Evolutionary conservation across 768 basidiomycete genomes (phyloP).

Genomic region (Amanita jacksonii): DNA sequence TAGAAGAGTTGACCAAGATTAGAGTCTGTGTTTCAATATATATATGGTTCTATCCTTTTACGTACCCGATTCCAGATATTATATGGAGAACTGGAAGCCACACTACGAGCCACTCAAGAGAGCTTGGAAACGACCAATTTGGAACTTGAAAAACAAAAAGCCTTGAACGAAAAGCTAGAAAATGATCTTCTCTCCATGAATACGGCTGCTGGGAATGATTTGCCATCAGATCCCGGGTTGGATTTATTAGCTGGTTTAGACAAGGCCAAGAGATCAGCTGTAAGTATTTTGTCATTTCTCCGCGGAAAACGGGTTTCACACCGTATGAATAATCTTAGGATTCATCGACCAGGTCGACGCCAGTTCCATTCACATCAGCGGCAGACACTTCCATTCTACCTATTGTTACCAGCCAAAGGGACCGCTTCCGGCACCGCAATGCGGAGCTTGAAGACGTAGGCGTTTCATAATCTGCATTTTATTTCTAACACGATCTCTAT

Average conservation of each 20-base stretch:
- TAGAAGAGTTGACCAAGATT: conserved; percentile 89
- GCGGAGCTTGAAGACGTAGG: conserved; percentile 91
- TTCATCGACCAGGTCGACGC: conserved; percentile 39
- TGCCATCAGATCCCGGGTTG: conserved; percentile 23
- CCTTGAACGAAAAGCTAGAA: conserved; percentile 85
- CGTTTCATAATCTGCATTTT: not conserved
- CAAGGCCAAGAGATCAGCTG: conserved; percentile 46
- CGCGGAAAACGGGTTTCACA: not conserved
- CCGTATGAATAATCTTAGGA: conserved; percentile 14
- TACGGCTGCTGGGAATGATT: conserved; percentile 36
- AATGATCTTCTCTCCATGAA: conserved; percentile 83
- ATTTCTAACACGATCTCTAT: conserved; percentile 2
- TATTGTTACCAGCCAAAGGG: conserved; percentile 94
- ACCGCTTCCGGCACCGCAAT: conserved; percentile 95
- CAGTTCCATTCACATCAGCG: conserved; percentile 62
- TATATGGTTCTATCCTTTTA: not conserved
- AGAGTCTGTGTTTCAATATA: conserved; percentile 38
- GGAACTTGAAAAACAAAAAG: conserved; percentile 71
- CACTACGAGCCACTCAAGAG: conserved; percentile 45
- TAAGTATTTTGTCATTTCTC: conserved; percentile 16
- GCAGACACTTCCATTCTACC: conserved; percentile 95
- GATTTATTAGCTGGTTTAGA: conserved; percentile 71
- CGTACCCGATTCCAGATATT: conserved; percentile 46
- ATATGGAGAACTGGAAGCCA: conserved; percentile 70
- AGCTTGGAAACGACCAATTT: conserved; percentile 47